A percentile compares a stretch with the other conserved stretches of the same genome.
These are phyloP conservation scores for Trichoderma koningiopsis DNA, from an alignment of 2,329 filamentous ascomycete genomes.

Conservation along the genomic window DNA sequence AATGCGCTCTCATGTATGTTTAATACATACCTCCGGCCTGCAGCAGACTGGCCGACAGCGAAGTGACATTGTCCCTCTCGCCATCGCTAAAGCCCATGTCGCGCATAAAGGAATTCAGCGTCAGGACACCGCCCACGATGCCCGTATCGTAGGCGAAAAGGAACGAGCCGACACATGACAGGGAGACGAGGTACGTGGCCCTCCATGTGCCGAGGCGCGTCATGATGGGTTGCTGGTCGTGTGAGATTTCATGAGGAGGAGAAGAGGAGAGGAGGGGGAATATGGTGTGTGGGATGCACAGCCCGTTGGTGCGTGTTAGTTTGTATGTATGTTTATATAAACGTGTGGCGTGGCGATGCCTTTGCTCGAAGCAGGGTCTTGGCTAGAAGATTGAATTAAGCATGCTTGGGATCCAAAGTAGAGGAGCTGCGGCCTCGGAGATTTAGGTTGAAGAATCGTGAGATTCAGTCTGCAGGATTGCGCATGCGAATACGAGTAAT, in stretches of 20 bases:
- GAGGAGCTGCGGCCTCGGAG: not conserved
- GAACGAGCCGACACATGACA: conserved; percentile 45
- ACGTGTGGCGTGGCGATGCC: not conserved
- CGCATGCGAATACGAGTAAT: not conserved
- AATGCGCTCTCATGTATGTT: not conserved
- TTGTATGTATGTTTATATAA: not conserved
- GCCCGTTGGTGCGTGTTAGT: not conserved
- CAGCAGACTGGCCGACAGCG: conserved; percentile 45
- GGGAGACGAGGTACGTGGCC: conserved; percentile 42
- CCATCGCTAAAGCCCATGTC: conserved; percentile 41
- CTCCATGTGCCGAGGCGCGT: conserved; percentile 41
- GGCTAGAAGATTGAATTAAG: not conserved
- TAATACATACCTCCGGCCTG: conserved; percentile 43
- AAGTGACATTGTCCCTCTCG: conserved; percentile 39
- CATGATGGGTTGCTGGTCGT: conserved; percentile 24
- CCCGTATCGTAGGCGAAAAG: conserved; percentile 48
- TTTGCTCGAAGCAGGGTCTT: not conserved
- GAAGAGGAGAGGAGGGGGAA: not conserved
- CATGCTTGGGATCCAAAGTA: not conserved
- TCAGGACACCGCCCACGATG: conserved; percentile 46
- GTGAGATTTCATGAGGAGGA: not conserved
- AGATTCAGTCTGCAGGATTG: not conserved
- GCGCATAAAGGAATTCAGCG: conserved; percentile 41
- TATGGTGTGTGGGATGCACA: not conserved
- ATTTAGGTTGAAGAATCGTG: not conserved